phyloP scores from a whole-genome alignment of 116 monocot species.

The Cymodocea nodosa region DNA sequence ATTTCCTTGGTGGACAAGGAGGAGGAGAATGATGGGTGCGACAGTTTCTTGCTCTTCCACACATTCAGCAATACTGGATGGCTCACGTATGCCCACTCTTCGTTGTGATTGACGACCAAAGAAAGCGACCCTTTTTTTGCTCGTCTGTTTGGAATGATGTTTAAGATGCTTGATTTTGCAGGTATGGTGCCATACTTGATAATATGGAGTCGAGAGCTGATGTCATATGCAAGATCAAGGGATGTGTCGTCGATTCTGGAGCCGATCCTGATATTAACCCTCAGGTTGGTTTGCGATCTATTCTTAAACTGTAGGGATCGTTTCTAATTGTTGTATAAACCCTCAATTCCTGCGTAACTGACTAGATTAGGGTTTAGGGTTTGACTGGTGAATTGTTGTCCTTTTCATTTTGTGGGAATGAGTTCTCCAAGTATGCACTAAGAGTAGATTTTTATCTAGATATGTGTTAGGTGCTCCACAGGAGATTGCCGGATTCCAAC shows the following conservation, averaged over 20 bases:
- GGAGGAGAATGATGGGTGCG: conserved; percentile 41
- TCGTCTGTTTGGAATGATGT: neutral
- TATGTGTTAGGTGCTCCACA: no score
- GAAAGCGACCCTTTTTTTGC: neutral
- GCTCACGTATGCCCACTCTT: conserved; percentile 38
- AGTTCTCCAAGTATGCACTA: no score
- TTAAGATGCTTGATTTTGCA: conserved; percentile 18
- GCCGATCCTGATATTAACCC: conserved; percentile 65
- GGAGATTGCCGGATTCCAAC: no score
- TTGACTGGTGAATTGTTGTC: no score
- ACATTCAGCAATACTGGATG: conserved; percentile 98
- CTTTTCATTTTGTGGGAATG: no score
- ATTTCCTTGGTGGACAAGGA: conserved; percentile 36
- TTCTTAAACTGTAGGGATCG: no score
- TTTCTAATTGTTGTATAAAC: no score
- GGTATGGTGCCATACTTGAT: conserved; percentile 77
- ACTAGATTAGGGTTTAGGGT: no score
- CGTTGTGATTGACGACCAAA: neutral
- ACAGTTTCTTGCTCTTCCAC: conserved; percentile 64
- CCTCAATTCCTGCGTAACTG: no score
- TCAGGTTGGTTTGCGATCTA: conserved; percentile 29
- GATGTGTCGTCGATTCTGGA: conserved; percentile 89
- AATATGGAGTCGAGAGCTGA: conserved; percentile 51
- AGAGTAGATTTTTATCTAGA: no score
- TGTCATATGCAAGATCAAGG: conserved; percentile 61